Evolutionary conservation across 108 stramenopile species (phyloP).

Genomic region (Cyclostephanos invisitatus): DNA sequence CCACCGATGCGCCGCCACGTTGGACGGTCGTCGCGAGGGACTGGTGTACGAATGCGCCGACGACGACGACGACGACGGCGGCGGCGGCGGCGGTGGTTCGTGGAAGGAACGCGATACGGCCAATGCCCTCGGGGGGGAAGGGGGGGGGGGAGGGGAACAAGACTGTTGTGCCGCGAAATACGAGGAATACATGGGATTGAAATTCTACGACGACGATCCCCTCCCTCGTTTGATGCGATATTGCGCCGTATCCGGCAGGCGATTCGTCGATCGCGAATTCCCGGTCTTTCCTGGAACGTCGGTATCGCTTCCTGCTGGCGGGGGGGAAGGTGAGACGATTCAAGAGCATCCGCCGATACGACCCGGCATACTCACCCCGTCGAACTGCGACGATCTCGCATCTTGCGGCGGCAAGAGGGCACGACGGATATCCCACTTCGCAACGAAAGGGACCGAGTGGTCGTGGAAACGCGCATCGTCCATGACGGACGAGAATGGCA

Average conservation of each 20-base stretch:
- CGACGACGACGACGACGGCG: neutral
- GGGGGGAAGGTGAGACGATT: no score
- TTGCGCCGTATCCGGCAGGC: neutral
- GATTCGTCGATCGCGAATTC: slow-evolving; percentile 19
- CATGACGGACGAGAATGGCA: neutral
- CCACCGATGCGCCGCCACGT: neutral
- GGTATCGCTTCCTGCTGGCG: neutral
- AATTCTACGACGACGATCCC: slow-evolving; percentile 17
- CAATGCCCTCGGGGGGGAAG: neutral
- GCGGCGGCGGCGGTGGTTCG: neutral
- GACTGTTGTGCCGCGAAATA: neutral
- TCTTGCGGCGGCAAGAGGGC: slow-evolving; percentile 2
- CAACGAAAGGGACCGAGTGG: slow-evolving; percentile 16
- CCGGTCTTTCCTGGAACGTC: neutral
- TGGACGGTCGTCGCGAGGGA: neutral
- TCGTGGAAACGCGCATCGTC: slow-evolving; percentile 13
- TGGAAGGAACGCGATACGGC: neutral
- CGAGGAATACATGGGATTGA: slow-evolving; percentile 11
- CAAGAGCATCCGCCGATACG: neutral
- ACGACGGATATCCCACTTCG: slow-evolving; percentile 4
- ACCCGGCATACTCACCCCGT: slow-evolving; percentile 12
- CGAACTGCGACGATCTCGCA: slow-evolving; percentile 18
- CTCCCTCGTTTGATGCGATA: neutral
- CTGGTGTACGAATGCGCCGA: neutral
- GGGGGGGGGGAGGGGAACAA: neutral